Base-by-base conservation (phyloP, 495 filamentous ascomycete genomes). In the Penicillium angulare region DNA sequence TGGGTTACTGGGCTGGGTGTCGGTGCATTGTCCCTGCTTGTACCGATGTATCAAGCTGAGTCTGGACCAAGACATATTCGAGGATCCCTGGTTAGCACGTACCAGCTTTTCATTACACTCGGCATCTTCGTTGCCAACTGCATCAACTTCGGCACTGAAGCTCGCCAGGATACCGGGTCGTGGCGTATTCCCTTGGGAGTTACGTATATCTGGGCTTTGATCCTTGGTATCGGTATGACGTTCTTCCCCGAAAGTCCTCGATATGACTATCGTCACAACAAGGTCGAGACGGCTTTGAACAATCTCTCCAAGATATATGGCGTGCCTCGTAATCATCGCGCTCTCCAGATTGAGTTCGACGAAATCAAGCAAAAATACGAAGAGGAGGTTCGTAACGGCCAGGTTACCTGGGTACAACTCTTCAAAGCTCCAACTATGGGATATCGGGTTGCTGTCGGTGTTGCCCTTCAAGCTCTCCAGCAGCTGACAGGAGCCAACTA, bases 61-160 rank as follows among this genome's bases (percentile, higher is more conserved):
- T 83, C 81, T 26, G 80, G 76, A 26, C 84, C 84, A 0, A 63
- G 74, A 43, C 80, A 84, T 36, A 78, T 89, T 50, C 80, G 86
- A 50, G 85, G 85, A 40, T 67, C 86, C 6, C 60, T 88, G 31
- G 77, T 89, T 32, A 73, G 69, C 49, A 69, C 69, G 59, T 93
- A 95, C 67, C 89, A 93, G 68, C 76, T 93, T 2, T 90, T 93
- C 72, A 88, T 95, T 68, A 92, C 90, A 0, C 70, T 90, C 32
- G 90, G 90, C 24, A 93, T 92, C 59, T 88, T 89, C 65, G 74
- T 84, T 5, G 86, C 88, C 42, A 81, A 89, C 59, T 85, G 85
- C 68, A 82, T 92, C 71, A 90, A 93, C 59, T 92, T 76, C 53
- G 88, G 87, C 23, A 90, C 89, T 4, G 75, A 83, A 45, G 56